These are phyloP conservation scores for Penicillium italicum DNA, from an alignment of 2,329 filamentous ascomycete species.

Conservation along the genomic window DNA sequence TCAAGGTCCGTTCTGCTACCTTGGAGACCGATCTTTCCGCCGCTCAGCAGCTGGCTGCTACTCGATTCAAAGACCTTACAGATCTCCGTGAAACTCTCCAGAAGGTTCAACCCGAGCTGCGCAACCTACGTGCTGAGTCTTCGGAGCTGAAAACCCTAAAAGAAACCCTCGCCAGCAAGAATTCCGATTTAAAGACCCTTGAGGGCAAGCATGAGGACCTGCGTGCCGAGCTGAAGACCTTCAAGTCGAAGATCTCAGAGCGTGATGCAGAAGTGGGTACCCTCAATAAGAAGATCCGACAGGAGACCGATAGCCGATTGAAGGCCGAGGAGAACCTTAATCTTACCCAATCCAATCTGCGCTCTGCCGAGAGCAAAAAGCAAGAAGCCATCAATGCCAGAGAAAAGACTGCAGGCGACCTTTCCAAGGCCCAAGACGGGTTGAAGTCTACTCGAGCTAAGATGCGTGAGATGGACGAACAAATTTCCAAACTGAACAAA, in stretches of 20 bases:
- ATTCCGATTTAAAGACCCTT: conserved; percentile 65
- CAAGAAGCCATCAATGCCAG: conserved; percentile 69
- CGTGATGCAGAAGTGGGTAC: conserved; percentile 74
- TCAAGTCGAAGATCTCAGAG: conserved; percentile 67
- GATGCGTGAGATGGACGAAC: conserved; percentile 70
- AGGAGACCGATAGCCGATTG: conserved; percentile 67
- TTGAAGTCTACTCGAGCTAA: conserved; percentile 54
- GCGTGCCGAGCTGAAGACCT: conserved; percentile 65
- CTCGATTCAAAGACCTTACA: conserved; percentile 80
- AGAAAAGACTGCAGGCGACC: conserved; percentile 68
- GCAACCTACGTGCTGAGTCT: conserved; percentile 72
- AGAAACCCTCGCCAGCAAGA: conserved; percentile 66
- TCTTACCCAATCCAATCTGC: conserved; percentile 70
- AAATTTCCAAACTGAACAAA: conserved; percentile 63
- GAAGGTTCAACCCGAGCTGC: conserved; percentile 82
- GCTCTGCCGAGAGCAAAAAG: conserved; percentile 73
- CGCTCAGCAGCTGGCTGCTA: conserved; percentile 80
- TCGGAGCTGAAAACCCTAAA: conserved; percentile 68
- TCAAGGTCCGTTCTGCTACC: conserved; percentile 65
- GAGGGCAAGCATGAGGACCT: conserved; percentile 82
- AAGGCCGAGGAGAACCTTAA: conserved; percentile 77
- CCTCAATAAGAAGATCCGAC: conserved; percentile 72
- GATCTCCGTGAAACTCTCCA: conserved; percentile 75
- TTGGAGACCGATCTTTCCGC: conserved; percentile 81
- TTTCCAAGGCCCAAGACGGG: conserved; percentile 70